Evolutionary conservation across 2,329 filamentous ascomycete genomes (phyloP).

Genomic region (Aschersonia sp.): DNA sequence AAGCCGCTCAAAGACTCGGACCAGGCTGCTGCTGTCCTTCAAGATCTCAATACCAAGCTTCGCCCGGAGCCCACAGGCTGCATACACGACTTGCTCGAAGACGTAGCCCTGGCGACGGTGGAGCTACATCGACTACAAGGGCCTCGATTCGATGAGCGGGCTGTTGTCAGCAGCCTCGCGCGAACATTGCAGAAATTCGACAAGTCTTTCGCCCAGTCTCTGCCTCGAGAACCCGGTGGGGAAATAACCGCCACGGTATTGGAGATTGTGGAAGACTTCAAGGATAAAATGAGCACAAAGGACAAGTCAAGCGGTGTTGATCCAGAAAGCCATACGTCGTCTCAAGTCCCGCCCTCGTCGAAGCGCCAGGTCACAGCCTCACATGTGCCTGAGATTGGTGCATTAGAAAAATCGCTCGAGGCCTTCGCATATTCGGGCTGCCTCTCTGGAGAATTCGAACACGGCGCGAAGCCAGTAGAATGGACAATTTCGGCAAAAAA

Average conservation of each 20-base stretch:
- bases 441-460: too few relatives aligned
- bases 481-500: too few relatives aligned
- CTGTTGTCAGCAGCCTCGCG: slow-evolving; percentile 1
- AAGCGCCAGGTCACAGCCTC: too few relatives aligned
- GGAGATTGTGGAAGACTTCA: slow-evolving; percentile 5
- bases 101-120: slow-evolving; percentile 2
- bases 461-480: too few relatives aligned
- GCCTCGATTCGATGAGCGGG: slow-evolving; percentile 1
- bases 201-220: slow-evolving; percentile 1
- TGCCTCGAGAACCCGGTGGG: not conserved
- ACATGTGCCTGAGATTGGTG: too few relatives aligned
- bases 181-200: slow-evolving; percentile 2
- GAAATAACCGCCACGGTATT: not conserved
- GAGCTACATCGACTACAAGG: slow-evolving; percentile 3
- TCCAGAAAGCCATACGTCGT: too few relatives aligned
- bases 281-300: slow-evolving; percentile 1
- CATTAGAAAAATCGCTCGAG: too few relatives aligned
- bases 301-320: not conserved
- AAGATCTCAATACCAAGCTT: not conserved
- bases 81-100: slow-evolving; percentile 3
- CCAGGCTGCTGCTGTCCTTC: not conserved
- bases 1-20: slow-evolving; percentile 1
- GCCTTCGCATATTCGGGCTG: too few relatives aligned
- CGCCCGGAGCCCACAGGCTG: slow-evolving; percentile 1
- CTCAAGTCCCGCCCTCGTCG: too few relatives aligned